These are phyloP conservation scores for Ottelia alismoides DNA, from an alignment of 106 monocot genomes.

Conservation along the genomic window DNA sequence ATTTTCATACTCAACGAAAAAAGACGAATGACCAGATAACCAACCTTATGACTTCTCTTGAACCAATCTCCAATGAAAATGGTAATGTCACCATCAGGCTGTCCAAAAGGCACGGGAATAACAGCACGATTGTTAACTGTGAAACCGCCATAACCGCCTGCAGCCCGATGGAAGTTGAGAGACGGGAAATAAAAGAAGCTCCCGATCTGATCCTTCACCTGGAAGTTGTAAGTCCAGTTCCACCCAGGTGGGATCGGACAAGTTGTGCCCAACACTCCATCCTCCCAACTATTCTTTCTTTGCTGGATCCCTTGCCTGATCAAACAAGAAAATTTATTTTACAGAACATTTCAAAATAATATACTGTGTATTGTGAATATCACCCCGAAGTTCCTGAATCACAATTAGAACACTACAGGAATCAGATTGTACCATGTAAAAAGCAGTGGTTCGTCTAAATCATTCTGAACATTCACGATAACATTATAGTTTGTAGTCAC, in stretches of 20 bases:
- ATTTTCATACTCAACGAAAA: no score
- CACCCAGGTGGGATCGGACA: constrained; percentile 80
- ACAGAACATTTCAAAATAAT: neutral
- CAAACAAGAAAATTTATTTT: neutral
- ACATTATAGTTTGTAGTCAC: constrained; percentile 86
- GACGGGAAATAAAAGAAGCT: constrained; percentile 96
- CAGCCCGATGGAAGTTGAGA: constrained; percentile 78
- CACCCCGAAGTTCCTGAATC: neutral
- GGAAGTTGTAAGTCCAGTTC: constrained; percentile 97
- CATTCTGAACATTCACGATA: constrained; percentile 73
- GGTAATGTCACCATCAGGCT: constrained; percentile 69
- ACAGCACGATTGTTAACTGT: constrained; percentile 59
- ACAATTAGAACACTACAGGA: neutral
- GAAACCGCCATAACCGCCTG: constrained; percentile 71
- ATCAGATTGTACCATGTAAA: constrained; percentile 49
- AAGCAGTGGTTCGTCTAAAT: constrained; percentile 75
- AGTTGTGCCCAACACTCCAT: constrained; percentile 73
- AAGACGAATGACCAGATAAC: no score
- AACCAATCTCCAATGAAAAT: constrained; percentile 86
- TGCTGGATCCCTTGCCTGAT: constrained; percentile 67
- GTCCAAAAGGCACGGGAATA: constrained; percentile 56
- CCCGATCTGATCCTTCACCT: constrained; percentile 90
- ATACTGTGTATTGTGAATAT: neutral
- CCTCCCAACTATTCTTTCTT: constrained; percentile 73
- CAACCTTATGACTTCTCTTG: constrained; percentile 51